Evolutionary conservation across 2,329 filamentous ascomycete genomes (phyloP).

Genomic region (Dothidotthia symphoricarpi): DNA sequence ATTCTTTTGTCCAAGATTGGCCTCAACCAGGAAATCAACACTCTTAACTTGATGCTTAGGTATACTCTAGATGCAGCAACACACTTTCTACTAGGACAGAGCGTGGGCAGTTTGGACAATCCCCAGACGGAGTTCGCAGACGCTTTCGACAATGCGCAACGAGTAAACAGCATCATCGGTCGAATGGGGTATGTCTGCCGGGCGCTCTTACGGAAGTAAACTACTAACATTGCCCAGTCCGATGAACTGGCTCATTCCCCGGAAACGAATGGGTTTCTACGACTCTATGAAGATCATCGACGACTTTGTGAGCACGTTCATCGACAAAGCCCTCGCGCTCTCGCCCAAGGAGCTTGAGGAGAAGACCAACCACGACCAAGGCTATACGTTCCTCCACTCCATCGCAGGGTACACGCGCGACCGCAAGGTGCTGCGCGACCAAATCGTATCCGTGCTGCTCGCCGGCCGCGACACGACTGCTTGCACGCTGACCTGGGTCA

Average conservation of each 20-base stretch:
- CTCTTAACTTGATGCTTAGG: constrained; percentile 76
- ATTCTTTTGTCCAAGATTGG: constrained; percentile 67
- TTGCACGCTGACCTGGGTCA: constrained; percentile 72
- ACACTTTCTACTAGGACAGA: constrained; percentile 78
- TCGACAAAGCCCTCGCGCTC: constrained; percentile 69
- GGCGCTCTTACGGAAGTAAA: neutral
- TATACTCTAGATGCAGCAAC: constrained; percentile 78
- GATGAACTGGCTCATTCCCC: constrained; percentile 62
- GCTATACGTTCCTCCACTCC: constrained; percentile 83
- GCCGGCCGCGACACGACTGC: constrained; percentile 89
- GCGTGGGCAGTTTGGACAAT: constrained; percentile 61
- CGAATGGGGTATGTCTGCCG: constrained; percentile 56
- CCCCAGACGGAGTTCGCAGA: constrained; percentile 69
- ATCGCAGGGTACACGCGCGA: constrained; percentile 75
- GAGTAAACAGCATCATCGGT: constrained; percentile 66
- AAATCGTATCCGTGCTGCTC: constrained; percentile 70
- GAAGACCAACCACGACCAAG: constrained; percentile 68
- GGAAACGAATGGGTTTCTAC: constrained; percentile 59
- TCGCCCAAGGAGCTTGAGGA: constrained; percentile 69
- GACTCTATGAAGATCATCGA: constrained; percentile 67
- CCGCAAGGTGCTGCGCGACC: constrained; percentile 71
- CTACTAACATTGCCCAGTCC: constrained; percentile 46
- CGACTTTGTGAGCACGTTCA: constrained; percentile 72
- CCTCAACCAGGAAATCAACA: constrained; percentile 59
- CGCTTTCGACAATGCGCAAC: constrained; percentile 77